Base-by-base conservation (phyloP, 306 rosid species). In the Glycine soja region DNA sequence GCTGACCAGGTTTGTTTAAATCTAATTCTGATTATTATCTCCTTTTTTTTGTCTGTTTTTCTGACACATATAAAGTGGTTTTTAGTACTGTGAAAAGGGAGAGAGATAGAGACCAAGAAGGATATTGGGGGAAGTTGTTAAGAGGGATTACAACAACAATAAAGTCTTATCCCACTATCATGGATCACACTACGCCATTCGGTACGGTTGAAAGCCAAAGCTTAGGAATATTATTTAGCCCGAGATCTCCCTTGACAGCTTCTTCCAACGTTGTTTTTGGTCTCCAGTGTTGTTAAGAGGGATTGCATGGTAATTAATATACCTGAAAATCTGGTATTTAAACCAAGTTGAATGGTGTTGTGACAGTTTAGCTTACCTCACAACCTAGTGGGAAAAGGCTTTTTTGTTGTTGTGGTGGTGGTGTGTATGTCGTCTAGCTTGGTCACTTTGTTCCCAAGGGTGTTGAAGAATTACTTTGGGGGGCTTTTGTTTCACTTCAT, bases 1-100 rank as follows among this genome's bases (percentile, higher is more conserved):
- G 89, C 76, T 68, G 91, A 85, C 19, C 83, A 93, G 99, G 99
- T 95, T 76, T 77, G 10, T 3, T 74, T 38, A 4, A 24, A 24
- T 61, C 30, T 24, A 24, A 24, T 24, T 24, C 30, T 24, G 1
- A 24, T 24, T 24, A 24, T 24, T 24, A 24, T n/a, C n/a, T 34
- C 2, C 3, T 34, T 34, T 34, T 32, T 18, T 14, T 6, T 1
- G n/a, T n/a, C 9, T 50, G 38, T 56, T n/a, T n/a, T 3, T 12
- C 9, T 0, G 5, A 24, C 18, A 34, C 4, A 40, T 36, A 36
- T 40, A 34, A 5, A 64, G 18, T 58, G 14, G 11, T 18, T 54
- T 57, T 61, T 24, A 63, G 47, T 34, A 2, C 0, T 36, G 47
- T 36, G 47, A 64, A 64, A 13, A 24, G 30, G 30, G 30, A 24